Evolutionary conservation across 2,329 filamentous ascomycete species (phyloP).

Genomic region (Colletotrichum navitas): DNA sequence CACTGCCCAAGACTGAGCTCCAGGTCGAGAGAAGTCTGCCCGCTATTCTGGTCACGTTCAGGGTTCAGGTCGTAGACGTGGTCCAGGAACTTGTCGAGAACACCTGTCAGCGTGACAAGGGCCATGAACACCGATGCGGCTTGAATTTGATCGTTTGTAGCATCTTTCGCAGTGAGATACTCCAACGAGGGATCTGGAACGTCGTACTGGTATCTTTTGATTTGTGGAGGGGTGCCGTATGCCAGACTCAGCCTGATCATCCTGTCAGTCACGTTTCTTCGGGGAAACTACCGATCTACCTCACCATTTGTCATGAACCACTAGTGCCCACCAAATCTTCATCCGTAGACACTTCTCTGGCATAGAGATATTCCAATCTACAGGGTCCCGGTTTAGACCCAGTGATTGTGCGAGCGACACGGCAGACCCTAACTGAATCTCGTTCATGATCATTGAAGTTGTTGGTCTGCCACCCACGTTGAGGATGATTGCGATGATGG

Average conservation of each 20-base stretch:
- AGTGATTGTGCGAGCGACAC: slow-evolving; percentile 66
- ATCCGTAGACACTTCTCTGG: slow-evolving; percentile 66
- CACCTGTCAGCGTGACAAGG: slow-evolving; percentile 36
- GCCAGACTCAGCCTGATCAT: slow-evolving; percentile 61
- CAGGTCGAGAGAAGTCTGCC: slow-evolving; percentile 47
- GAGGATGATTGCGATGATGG: slow-evolving; percentile 68
- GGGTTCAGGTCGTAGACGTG: slow-evolving; percentile 43
- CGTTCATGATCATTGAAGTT: slow-evolving; percentile 70
- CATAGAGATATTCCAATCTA: slow-evolving; percentile 63
- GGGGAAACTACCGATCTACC: neutral
- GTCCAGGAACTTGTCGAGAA: slow-evolving; percentile 42
- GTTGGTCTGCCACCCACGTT: slow-evolving; percentile 72
- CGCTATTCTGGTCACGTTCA: slow-evolving; percentile 16
- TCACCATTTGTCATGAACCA: slow-evolving; percentile 68
- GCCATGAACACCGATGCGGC: slow-evolving; percentile 40
- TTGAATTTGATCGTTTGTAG: neutral
- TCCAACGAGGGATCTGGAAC: slow-evolving; percentile 58
- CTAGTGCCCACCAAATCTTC: slow-evolving; percentile 68
- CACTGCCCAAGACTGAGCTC: slow-evolving; percentile 58
- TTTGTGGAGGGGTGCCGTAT: slow-evolving; percentile 65
- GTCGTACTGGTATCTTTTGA: slow-evolving; percentile 60
- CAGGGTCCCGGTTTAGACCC: slow-evolving; percentile 66
- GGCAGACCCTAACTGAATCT: slow-evolving; percentile 62
- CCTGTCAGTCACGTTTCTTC: neutral
- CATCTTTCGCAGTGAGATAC: slow-evolving; percentile 45